Evolutionary conservation across 1,139 yeast genomes (phyloP).

Genomic region (Diutina mesorugosa): DNA sequence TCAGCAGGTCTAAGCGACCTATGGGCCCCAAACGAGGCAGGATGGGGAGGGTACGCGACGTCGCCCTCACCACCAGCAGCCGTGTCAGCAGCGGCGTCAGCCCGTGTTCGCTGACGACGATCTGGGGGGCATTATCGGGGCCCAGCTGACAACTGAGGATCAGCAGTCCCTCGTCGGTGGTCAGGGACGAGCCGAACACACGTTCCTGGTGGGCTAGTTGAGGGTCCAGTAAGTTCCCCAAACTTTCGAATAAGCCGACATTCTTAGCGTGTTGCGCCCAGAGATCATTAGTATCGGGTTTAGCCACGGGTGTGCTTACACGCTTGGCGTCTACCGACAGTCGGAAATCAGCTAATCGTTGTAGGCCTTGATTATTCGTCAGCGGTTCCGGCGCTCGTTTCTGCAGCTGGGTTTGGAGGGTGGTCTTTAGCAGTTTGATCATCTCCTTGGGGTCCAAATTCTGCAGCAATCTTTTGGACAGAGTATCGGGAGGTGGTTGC

Average conservation of each 20-base stretch:
- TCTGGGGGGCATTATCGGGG: background rate
- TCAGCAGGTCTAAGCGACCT: background rate
- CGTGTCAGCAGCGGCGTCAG: background rate
- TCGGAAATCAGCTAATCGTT: slow-evolving; percentile 11
- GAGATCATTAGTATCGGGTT: background rate
- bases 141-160: background rate
- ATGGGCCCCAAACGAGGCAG: background rate
- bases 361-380: slow-evolving; percentile 5
- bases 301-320: background rate
- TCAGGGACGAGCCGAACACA: background rate
- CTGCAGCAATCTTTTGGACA: background rate
- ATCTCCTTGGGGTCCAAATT: slow-evolving; percentile 8
- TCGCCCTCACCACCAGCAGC: background rate
- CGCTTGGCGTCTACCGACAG: slow-evolving; percentile 11
- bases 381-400: slow-evolving; percentile 5
- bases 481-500: slow-evolving; percentile 4
- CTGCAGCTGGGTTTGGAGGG: slow-evolving; percentile 9
- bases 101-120: background rate
- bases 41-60: background rate
- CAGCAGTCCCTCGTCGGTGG: background rate
- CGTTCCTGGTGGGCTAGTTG: too few species aligned
- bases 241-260: background rate
- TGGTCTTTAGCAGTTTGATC: slow-evolving; percentile 10
- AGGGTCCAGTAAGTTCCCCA: background rate
- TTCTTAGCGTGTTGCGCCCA: background rate